A percentile compares a stretch with the other conserved stretches of the same genome.
phyloP scores from a whole-genome alignment of 1,284 basidiomycete species.

The Flammula alnicola region DNA sequence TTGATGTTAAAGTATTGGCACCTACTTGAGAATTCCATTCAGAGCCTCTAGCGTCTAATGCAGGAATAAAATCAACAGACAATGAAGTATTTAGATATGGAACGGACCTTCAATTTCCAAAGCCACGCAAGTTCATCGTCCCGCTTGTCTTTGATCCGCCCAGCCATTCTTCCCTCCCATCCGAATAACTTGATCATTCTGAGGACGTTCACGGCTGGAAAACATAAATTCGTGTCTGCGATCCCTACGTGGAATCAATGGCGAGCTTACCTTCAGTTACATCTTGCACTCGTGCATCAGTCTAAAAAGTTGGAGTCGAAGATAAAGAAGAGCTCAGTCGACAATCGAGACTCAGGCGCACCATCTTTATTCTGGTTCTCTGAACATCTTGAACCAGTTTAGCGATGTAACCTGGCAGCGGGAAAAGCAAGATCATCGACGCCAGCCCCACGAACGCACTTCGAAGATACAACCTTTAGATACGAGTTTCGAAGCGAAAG shows the following conservation, averaged over 20 bases:
- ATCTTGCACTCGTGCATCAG: slow-evolving; percentile 52
- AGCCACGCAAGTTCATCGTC: slow-evolving; percentile 41
- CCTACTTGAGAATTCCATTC: slow-evolving; percentile 21
- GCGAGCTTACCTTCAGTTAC: slow-evolving; percentile 47
- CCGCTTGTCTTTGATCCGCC: slow-evolving; percentile 51
- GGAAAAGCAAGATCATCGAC: slow-evolving; percentile 50
- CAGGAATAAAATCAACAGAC: not conserved
- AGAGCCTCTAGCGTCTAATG: slow-evolving; percentile 9
- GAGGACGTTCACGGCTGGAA: slow-evolving; percentile 48
- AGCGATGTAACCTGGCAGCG: slow-evolving; percentile 44
- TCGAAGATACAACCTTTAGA: not conserved
- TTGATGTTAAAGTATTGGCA: not conserved
- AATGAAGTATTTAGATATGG: slow-evolving; percentile 19
- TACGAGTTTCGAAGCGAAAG: not conserved
- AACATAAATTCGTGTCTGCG: not conserved
- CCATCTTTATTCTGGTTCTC: slow-evolving; percentile 8
- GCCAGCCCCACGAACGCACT: slow-evolving; percentile 53
- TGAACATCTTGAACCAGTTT: slow-evolving; percentile 32
- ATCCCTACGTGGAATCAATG: slow-evolving; percentile 13
- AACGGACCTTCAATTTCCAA: slow-evolving; percentile 42
- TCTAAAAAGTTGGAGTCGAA: too few relatives aligned
- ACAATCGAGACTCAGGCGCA: not conserved
- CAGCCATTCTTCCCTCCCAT: slow-evolving; percentile 64
- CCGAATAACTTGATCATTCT: slow-evolving; percentile 76
- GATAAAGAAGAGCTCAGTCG: not conserved